Percentiles rank a stretch among this genome's conserved stretches.
Conservation (phyloP, 1,284 basidiomycete genomes). For the Irpex lacteus region DNA sequence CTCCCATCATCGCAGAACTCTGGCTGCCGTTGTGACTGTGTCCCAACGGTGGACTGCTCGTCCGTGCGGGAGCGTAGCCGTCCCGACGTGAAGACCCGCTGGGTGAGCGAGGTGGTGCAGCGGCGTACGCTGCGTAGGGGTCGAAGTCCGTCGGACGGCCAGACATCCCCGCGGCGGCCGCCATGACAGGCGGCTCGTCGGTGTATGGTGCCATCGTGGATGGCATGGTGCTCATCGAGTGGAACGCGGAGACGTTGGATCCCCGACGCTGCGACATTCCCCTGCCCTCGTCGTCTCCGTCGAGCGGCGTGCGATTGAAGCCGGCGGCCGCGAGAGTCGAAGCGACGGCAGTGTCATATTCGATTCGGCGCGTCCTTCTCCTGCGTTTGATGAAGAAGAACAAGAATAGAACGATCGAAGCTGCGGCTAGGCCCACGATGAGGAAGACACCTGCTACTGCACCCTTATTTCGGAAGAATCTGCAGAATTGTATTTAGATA, state of each 20-base stretch:
- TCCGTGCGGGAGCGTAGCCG: conserved; percentile 45
- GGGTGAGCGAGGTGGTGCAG: conserved; percentile 28
- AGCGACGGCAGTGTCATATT: conserved; percentile 64
- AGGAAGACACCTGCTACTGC: conserved; percentile 78
- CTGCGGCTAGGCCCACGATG: conserved; percentile 68
- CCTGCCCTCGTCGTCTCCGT: conserved; percentile 55
- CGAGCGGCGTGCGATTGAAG: conserved; percentile 60
- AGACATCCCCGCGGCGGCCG: conserved; percentile 9
- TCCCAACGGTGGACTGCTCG: conserved; percentile 43
- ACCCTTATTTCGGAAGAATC: conserved; percentile 73
- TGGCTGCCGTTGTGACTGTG: conserved; percentile 27
- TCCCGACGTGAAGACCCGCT: conserved; percentile 27
- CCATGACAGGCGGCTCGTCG: conserved; percentile 30
- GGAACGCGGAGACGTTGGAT: conserved; percentile 16
- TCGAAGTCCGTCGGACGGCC: conserved; percentile 40
- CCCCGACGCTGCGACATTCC: conserved; percentile 25
- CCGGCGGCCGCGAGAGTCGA: conserved; percentile 67
- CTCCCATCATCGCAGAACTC: conserved; percentile 22
- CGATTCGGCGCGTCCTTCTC: conserved; percentile 52
- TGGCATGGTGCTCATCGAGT: conserved; percentile 20
- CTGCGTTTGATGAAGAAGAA: conserved; percentile 68
- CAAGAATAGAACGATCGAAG: conserved; percentile 67
- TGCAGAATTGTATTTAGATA: conserved; percentile 25
- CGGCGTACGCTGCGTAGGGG: conserved; percentile 50
- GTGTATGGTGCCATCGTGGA: conserved; percentile 16